Evolutionary conservation across 306 rosid species (phyloP).

Genomic region (Morella rubra): DNA sequence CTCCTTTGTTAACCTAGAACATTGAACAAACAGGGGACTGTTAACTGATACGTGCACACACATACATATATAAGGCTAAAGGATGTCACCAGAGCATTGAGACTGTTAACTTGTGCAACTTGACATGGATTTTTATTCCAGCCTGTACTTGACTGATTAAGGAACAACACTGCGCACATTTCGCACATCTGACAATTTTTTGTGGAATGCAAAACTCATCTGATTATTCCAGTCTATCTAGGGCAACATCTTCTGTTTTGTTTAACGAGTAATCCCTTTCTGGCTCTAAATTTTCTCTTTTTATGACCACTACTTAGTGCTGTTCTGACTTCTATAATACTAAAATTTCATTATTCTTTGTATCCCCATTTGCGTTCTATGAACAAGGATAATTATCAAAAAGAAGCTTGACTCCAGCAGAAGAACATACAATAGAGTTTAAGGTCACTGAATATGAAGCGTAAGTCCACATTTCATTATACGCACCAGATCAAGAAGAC

Average conservation of each 20-base stretch:
- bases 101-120: background rate
- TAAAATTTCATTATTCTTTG: background rate
- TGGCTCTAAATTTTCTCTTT: background rate
- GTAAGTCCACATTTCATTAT: constrained; percentile 20
- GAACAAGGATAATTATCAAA: background rate
- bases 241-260: background rate
- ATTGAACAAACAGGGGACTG: constrained; percentile 26
- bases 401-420: background rate
- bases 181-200: background rate
- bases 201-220: background rate
- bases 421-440: constrained; percentile 5
- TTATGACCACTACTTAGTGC: background rate
- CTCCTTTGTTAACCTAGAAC: constrained; percentile 85
- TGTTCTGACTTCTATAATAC: background rate
- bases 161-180: background rate
- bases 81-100: constrained; percentile 21
- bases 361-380: background rate
- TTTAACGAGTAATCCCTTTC: background rate
- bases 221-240: background rate
- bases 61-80: background rate
- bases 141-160: background rate
- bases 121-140: background rate
- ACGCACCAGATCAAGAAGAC: constrained; percentile 87
- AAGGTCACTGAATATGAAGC: constrained; percentile 12
- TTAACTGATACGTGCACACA: constrained; percentile 10